phyloP scores from a whole-genome alignment of 139 green algal genomes.

The Limnomonas spitsbergensis region DNA sequence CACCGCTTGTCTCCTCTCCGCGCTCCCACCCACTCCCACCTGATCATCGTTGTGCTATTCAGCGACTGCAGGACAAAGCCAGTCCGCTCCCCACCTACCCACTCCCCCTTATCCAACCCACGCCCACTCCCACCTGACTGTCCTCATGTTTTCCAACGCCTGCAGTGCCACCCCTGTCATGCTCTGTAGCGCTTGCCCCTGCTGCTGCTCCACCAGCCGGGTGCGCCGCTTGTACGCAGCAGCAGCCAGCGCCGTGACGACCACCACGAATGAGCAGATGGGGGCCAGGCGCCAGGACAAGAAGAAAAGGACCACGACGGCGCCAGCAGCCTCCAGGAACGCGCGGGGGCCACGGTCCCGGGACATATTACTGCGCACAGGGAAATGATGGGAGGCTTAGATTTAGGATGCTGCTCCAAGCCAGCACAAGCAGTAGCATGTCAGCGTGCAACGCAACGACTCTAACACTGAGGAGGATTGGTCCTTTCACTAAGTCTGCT shows the following conservation, averaged over 20 bases:
- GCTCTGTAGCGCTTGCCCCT: conserved; percentile 52
- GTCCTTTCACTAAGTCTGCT: too few relatives aligned
- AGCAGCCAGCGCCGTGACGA: conserved; percentile 66
- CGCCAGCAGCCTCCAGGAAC: conserved; percentile 36
- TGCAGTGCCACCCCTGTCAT: conserved; percentile 68
- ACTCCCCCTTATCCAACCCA: too few relatives aligned
- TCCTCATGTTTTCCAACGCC: conserved; percentile 63
- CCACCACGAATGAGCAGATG: conserved; percentile 72
- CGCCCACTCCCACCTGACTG: conserved; percentile 6
- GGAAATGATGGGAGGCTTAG: not conserved
- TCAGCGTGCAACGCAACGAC: too few relatives aligned
- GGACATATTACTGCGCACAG: not conserved
- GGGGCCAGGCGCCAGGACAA: conserved; percentile 81
- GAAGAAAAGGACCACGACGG: conserved; percentile 67
- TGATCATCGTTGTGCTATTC: too few relatives aligned
- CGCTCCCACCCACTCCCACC: too few relatives aligned
- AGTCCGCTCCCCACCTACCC: too few relatives aligned
- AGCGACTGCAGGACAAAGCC: too few relatives aligned
- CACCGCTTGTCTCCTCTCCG: too few relatives aligned
- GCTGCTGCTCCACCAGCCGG: conserved; percentile 38
- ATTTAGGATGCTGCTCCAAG: not conserved
- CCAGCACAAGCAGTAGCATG: too few relatives aligned
- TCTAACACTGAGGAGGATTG: too few relatives aligned
- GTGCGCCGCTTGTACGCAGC: conserved; percentile 69
- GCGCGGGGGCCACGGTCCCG: conserved; percentile 6